Conservation (phyloP, 208 protist genomes). For the Trypanosoma avium region DNA sequence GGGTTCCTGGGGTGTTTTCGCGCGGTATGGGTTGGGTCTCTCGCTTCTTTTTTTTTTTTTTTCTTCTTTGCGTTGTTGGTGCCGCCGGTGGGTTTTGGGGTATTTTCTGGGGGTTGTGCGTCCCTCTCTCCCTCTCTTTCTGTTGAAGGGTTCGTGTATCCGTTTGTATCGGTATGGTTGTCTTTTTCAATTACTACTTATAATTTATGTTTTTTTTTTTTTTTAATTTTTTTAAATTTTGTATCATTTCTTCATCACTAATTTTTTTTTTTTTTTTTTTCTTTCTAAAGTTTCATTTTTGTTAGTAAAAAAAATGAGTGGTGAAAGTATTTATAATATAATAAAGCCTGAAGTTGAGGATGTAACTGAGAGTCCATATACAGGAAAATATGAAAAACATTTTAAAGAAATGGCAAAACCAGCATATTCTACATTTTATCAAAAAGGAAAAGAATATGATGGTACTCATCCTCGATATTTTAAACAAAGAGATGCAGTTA, state of each 20-base stretch:
- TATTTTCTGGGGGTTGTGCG: too few species aligned
- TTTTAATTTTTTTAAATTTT: conserved; percentile 8
- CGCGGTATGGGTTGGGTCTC: background rate
- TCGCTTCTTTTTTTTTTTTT: conserved; percentile 17
- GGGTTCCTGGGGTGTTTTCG: background rate
- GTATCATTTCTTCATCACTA: background rate
- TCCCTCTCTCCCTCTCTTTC: background rate
- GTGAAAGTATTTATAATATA: conserved; percentile 14
- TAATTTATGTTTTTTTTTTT: conserved; percentile 22
- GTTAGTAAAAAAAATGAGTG: conserved; percentile 1
- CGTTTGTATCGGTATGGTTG: too few species aligned
- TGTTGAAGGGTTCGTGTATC: background rate
- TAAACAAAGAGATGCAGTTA: conserved; percentile 79
- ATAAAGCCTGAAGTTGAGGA: conserved; percentile 56
- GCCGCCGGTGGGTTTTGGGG: background rate
- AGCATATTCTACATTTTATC: conserved; percentile 81
- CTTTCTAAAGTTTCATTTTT: conserved; percentile 11
- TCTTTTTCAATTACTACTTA: conserved; percentile 10
- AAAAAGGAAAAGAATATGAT: conserved; percentile 84
- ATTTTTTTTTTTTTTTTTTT: conserved; percentile 3
- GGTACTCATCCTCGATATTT: conserved; percentile 75
- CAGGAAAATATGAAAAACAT: conserved; percentile 69
- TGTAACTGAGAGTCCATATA: conserved; percentile 40
- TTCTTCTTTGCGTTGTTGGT: conserved; percentile 5
- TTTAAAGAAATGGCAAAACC: conserved; percentile 67